A percentile compares a stretch with the other conserved stretches of the same genome.
These are phyloP conservation scores for Arachis monticola DNA, from an alignment of 331 rosid species.

Conservation along the genomic window DNA sequence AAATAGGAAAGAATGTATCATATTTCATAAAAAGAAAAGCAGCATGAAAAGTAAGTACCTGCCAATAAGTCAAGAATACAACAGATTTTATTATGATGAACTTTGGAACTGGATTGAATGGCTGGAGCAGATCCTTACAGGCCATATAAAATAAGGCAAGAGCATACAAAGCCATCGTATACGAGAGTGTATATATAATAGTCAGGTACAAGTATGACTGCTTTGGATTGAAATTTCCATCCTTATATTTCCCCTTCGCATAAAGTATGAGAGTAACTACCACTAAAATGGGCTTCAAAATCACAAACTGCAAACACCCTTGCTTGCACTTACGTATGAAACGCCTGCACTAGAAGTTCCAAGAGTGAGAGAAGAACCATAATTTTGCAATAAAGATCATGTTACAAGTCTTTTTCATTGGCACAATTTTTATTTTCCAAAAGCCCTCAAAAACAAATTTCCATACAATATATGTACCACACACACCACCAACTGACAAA, in stretches of 20 bases:
- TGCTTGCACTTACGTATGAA: slow-evolving; percentile 99
- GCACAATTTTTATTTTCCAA: not conserved
- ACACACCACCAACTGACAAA: not conserved
- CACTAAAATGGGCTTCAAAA: slow-evolving; percentile 93
- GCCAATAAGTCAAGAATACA: slow-evolving; percentile 99
- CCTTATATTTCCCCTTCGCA: slow-evolving; percentile 86
- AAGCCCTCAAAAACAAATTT: not conserved
- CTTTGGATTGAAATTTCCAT: slow-evolving; percentile 89
- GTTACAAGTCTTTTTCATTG: slow-evolving; percentile 15
- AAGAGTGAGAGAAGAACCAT: slow-evolving; percentile 28
- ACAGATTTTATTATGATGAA: slow-evolving; percentile 93
- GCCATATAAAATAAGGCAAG: slow-evolving; percentile 93
- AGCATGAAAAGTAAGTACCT: slow-evolving; percentile 57
- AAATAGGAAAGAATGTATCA: slow-evolving; percentile 22
- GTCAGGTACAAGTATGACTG: slow-evolving; percentile 96
- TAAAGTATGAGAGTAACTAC: slow-evolving; percentile 87
- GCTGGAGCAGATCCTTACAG: slow-evolving; percentile 97
- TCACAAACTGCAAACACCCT: slow-evolving; percentile 97
- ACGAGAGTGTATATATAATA: slow-evolving; percentile 87
- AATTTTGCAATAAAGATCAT: slow-evolving; percentile 31
- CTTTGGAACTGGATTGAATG: slow-evolving; percentile 98
- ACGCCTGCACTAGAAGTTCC: slow-evolving; percentile 72
- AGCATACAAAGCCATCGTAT: slow-evolving; percentile 91
- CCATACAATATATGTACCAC: slow-evolving; percentile 1
- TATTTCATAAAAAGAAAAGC: not conserved